Evolutionary conservation across 495 filamentous ascomycete genomes (phyloP).

Genomic region (Cercophora newfieldiana): DNA sequence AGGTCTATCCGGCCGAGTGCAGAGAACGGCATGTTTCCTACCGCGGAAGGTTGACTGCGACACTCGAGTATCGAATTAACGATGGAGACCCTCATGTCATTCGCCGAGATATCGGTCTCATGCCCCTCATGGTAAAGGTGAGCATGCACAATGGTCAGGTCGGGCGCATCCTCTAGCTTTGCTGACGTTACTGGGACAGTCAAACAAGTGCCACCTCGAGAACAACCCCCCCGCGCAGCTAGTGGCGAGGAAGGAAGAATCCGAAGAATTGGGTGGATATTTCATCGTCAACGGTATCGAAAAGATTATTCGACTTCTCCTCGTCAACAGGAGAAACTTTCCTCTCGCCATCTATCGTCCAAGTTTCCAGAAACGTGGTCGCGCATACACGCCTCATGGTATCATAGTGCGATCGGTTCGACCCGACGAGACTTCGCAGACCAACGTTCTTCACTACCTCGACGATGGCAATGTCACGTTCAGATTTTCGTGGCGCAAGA

Average conservation of each 20-base stretch:
- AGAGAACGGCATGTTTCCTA: conserved; percentile 92
- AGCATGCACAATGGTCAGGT: background rate
- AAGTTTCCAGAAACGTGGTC: conserved; percentile 82
- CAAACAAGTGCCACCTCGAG: conserved; percentile 87
- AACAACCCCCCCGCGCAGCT: conserved; percentile 77
- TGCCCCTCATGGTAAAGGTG: conserved; percentile 92
- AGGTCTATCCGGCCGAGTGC: conserved; percentile 90
- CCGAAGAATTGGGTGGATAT: conserved; percentile 90
- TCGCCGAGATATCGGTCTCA: conserved; percentile 77
- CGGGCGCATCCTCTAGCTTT: background rate
- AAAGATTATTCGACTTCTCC: conserved; percentile 90
- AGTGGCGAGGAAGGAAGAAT: conserved; percentile 84
- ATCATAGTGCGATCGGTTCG: conserved; percentile 88
- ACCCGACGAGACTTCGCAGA: conserved; percentile 95
- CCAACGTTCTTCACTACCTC: conserved; percentile 94
- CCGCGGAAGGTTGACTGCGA: conserved; percentile 77
- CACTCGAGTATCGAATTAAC: conserved; percentile 81
- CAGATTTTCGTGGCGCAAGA: conserved; percentile 97
- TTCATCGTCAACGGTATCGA: conserved; percentile 96
- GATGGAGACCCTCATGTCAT: conserved; percentile 77
- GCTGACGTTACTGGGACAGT: conserved; percentile 47
- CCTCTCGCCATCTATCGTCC: conserved; percentile 90
- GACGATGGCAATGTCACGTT: conserved; percentile 94
- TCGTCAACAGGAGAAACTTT: conserved; percentile 85
- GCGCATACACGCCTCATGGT: conserved; percentile 83